Evolutionary conservation across 768 basidiomycete genomes (phyloP), one percentile per base, ranked within the genome.

Genomic region (Mycena venus): DNA sequence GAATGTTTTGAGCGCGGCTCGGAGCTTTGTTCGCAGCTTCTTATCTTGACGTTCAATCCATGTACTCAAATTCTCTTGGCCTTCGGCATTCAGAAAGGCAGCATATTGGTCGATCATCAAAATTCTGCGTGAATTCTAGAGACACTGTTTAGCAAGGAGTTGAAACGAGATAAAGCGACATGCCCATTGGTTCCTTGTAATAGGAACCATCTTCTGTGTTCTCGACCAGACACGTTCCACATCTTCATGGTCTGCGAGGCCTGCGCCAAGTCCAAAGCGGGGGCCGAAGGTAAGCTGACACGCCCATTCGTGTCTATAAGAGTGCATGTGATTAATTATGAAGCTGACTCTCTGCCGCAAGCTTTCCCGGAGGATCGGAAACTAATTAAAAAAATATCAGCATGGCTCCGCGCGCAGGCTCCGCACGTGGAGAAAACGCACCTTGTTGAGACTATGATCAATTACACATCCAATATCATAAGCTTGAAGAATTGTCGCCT

Each of bases 271-370:
- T 14, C 70, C 42, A 25, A 84, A 67, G 7, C 82, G 73, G 1
- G 83, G 85, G 44, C 85, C 83, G 62, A 84, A 85, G 0, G 79
- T 51, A 0, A 87, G 58, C 44, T 84, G 84, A 53, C 84, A 84
- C 11, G 78, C 80, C 36, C 36, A 38, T 38, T 14, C 8, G 36
- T 38, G 36, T 38, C 14, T 7, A 14, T 38, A 38, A 14, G 36
- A 38, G 36, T 38, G 36, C 36, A 38, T 38, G 36, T 38, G 36
- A 38, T 38, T 38, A 14, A 38, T 79, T 0, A 78, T 76, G 40
- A 82, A 83, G 1, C 31, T 38, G 9, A 85, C 49, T 6, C 80
- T 61, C 3, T 38, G 2, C 3, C 71, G 64, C 14, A 83, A 51
- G 27, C 67, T 64, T 1, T 47, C 32, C 1, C 78, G 62, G 8